Conservation (phyloP, 306 rosid species). For the Hippophae tibetana region DNA sequence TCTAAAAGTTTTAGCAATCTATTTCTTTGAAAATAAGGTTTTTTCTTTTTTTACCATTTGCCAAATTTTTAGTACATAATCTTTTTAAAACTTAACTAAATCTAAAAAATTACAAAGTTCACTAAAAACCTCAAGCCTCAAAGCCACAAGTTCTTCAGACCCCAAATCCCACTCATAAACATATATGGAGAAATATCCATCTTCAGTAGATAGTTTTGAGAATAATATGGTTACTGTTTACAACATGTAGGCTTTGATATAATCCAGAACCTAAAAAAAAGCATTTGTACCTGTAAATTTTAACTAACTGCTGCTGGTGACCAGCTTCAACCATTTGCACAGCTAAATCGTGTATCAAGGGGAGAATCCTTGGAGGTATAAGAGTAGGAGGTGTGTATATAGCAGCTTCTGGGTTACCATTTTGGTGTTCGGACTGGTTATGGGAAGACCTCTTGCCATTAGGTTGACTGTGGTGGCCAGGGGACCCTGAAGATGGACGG, state of each 20-base stretch:
- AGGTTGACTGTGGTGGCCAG: conserved; percentile 59
- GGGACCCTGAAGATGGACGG: conserved; percentile 85
- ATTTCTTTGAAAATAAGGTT: too few relatives aligned
- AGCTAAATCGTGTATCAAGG: conserved; percentile 72
- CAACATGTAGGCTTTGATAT: not conserved
- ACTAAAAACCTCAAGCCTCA: too few relatives aligned
- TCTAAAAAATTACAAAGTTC: too few relatives aligned
- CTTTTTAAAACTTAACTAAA: too few relatives aligned
- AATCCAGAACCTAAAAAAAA: conserved; percentile 3
- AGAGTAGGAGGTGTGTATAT: conserved; percentile 81
- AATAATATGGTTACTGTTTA: not conserved
- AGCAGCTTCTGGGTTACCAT: conserved; percentile 50
- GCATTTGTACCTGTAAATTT: conserved; percentile 55
- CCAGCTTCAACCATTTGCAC: conserved; percentile 96
- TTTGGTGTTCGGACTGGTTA: conserved; percentile 54
- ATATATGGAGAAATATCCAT: too few relatives aligned
- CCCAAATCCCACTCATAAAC: too few relatives aligned
- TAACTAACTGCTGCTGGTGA: conserved; percentile 64
- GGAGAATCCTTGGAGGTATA: conserved; percentile 79
- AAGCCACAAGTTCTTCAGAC: too few relatives aligned
- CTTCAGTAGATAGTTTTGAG: too few relatives aligned
- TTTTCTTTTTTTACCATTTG: too few relatives aligned
- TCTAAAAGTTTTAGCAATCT: too few relatives aligned
- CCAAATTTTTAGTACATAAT: too few relatives aligned
- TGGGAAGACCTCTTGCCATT: conserved; percentile 43